phyloP scores from a whole-genome alignment of 2,329 filamentous ascomycete genomes.

The Furcasterigmium furcatum region DNA sequence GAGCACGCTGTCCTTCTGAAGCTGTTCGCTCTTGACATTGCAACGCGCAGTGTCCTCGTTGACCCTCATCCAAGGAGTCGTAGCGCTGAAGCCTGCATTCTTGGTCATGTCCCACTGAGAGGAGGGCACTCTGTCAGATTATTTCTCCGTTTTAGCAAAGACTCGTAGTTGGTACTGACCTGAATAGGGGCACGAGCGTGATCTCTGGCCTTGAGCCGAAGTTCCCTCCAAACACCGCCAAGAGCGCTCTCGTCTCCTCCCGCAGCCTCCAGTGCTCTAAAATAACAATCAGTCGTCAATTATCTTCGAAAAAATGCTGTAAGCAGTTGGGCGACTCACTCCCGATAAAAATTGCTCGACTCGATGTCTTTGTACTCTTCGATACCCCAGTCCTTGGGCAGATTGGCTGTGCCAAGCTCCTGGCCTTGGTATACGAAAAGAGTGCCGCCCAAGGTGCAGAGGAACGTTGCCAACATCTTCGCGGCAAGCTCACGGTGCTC shows the following conservation, averaged over 20 bases:
- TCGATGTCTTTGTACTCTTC: constrained; percentile 32
- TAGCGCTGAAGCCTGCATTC: not conserved
- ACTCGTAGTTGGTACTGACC: not conserved
- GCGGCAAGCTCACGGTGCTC: constrained; percentile 44
- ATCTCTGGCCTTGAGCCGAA: not conserved
- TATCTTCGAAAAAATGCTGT: not conserved
- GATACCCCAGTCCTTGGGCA: constrained; percentile 44
- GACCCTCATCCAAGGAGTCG: constrained; percentile 1
- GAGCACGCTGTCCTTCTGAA: not conserved
- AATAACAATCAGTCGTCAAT: not conserved
- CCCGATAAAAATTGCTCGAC: constrained; percentile 1
- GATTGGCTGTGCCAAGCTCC: constrained; percentile 57
- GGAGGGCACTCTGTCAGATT: not conserved
- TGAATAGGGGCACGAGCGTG: not conserved
- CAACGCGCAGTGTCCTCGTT: not conserved
- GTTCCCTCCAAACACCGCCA: not conserved
- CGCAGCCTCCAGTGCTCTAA: not conserved
- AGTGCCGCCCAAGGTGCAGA: constrained; percentile 45
- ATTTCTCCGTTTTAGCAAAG: not conserved
- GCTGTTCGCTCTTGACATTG: not conserved
- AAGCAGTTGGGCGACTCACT: not conserved
- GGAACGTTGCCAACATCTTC: constrained; percentile 12
- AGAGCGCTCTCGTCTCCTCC: not conserved
- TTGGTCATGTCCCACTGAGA: not conserved
- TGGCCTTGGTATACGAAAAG: constrained; percentile 59